Conservation (phyloP, 352 stramenopile species). For the Phytophthora pluvialis region DNA sequence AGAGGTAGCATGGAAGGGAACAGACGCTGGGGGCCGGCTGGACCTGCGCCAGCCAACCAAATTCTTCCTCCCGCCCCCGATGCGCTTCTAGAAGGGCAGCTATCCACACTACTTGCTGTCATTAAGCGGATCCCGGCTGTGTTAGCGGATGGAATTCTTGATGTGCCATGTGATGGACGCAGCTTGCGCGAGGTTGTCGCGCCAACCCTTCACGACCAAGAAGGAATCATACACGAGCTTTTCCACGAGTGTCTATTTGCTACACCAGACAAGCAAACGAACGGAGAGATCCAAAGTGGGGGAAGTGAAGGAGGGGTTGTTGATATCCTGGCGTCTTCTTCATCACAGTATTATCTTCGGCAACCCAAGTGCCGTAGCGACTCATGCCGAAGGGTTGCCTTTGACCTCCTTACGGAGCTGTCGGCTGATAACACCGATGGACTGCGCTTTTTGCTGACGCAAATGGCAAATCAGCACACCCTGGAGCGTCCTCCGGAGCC, state of each 20-base stretch:
- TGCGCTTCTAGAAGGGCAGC: constrained; percentile 54
- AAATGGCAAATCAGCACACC: constrained; percentile 82
- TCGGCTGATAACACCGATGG: constrained; percentile 66
- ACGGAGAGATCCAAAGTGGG: constrained; percentile 20
- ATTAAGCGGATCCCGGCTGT: constrained; percentile 63
- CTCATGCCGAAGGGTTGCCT: constrained; percentile 73
- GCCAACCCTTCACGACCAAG: constrained; percentile 53
- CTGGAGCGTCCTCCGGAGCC: constrained; percentile 55
- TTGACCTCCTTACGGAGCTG: constrained; percentile 77
- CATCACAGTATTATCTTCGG: constrained; percentile 76
- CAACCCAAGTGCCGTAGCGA: constrained; percentile 87
- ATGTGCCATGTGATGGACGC: constrained; percentile 47
- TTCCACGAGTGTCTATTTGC: constrained; percentile 79
- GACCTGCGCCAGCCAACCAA: constrained; percentile 16
- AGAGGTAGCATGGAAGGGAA: constrained; percentile 20
- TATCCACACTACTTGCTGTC: constrained; percentile 66
- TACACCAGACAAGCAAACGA: constrained; percentile 43
- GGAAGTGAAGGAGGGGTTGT: constrained; percentile 13
- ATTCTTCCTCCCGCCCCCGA: constrained; percentile 33
- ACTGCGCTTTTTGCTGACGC: constrained; percentile 69
- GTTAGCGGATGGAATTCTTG: constrained; percentile 48
- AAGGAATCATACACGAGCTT: constrained; percentile 73
- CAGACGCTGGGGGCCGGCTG: constrained; percentile 8
- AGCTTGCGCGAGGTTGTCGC: constrained; percentile 61
- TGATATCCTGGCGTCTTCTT: constrained; percentile 35